Conservation (phyloP, 225 moss, liverwort and hornwort genomes). For the Ulota crispa region DNA sequence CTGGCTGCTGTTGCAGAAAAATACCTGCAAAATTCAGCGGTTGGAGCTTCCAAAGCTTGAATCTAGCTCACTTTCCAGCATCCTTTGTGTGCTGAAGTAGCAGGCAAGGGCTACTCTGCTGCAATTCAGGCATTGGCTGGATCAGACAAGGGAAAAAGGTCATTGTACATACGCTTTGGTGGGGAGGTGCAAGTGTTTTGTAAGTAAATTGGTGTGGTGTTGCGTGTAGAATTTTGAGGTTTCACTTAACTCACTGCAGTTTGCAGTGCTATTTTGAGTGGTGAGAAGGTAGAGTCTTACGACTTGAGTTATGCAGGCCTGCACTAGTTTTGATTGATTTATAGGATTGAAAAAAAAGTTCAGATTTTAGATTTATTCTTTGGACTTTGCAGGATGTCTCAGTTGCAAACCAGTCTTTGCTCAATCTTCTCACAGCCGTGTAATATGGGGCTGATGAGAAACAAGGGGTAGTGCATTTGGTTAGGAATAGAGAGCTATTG, state of each 20-base stretch:
- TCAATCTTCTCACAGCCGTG: neutral
- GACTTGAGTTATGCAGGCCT: neutral
- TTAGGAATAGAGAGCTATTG: neutral
- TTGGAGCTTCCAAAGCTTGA: conserved; percentile 15
- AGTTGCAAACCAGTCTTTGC: neutral
- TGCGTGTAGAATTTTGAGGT: neutral
- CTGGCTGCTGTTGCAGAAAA: conserved; percentile 73
- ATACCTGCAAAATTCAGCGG: conserved; percentile 36
- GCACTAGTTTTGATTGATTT: neutral
- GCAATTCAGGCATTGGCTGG: conserved; percentile 1
- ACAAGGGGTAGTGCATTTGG: neutral
- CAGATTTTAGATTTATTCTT: neutral
- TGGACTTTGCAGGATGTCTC: neutral
- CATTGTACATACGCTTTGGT: neutral
- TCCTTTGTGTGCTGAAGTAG: neutral
- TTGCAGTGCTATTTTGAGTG: neutral
- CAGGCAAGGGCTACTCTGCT: neutral
- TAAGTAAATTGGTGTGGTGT: neutral
- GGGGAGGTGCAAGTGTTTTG: neutral
- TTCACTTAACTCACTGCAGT: neutral
- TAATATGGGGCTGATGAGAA: neutral
- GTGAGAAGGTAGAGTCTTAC: neutral
- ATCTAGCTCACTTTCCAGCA: conserved; percentile 6
- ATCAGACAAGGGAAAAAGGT: neutral
- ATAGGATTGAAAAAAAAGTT: neutral